Evolutionary conservation across 345 rosid genomes (phyloP).

Genomic region (Anacardium occidentale): DNA sequence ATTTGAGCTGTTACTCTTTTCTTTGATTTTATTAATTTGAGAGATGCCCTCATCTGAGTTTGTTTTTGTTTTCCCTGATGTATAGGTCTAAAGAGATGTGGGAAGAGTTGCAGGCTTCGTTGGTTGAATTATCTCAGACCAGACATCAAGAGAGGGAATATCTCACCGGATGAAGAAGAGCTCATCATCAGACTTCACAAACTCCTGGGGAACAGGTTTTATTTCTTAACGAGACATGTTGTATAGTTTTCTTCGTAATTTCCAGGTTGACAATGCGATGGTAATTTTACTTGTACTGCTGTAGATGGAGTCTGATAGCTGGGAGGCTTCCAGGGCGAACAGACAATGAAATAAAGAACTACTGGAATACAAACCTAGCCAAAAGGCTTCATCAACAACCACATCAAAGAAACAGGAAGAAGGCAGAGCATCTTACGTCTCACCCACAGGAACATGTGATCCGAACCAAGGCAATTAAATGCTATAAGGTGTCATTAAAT

Average conservation of each 20-base stretch:
- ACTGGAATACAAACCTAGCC: constrained; percentile 53
- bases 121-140: constrained; percentile 79
- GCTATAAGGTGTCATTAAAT: constrained; percentile 30
- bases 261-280: not conserved
- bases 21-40: no score
- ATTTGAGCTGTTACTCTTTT: no score
- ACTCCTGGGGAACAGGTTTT: constrained; percentile 73
- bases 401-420: constrained; percentile 2
- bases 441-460: constrained; percentile 19
- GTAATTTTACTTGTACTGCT: not conserved
- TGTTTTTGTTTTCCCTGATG: no score
- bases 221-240: no score
- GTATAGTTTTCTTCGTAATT: not conserved
- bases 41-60: no score
- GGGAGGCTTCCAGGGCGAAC: constrained; percentile 63
- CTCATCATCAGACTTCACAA: constrained; percentile 80
- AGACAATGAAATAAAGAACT: constrained; percentile 68
- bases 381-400: constrained; percentile 29
- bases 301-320: constrained; percentile 58
- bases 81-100: constrained; percentile 64
- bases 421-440: not conserved
- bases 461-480: constrained; percentile 46
- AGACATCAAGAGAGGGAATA: constrained; percentile 75
- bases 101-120: constrained; percentile 76
- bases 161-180: constrained; percentile 71